Conservation (phyloP, 108 stramenopile genomes). For the Cyclotella distinguenda region DNA sequence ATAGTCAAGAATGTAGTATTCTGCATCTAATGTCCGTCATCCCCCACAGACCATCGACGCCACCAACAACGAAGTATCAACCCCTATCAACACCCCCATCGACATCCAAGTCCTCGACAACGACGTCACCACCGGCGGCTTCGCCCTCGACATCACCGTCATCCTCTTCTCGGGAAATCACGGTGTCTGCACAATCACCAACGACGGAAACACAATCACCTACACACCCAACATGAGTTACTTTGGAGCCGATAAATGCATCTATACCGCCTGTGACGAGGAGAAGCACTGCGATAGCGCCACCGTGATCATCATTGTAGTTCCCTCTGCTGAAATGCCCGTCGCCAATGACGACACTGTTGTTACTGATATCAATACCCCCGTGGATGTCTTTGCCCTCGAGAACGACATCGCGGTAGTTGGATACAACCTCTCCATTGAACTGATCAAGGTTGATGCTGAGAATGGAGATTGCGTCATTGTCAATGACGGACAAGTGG, state of each 20-base stretch:
- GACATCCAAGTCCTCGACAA: slow-evolving; percentile 14
- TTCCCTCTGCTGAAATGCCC: slow-evolving; percentile 1
- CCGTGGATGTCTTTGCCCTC: slow-evolving; percentile 15
- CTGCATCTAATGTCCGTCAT: background rate
- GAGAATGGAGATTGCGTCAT: slow-evolving; percentile 28
- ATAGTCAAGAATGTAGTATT: background rate
- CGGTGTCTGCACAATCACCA: slow-evolving; percentile 10
- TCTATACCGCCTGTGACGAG: slow-evolving; percentile 27
- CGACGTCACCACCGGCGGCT: background rate
- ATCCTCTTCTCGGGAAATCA: slow-evolving; percentile 7
- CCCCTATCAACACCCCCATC: slow-evolving; percentile 17
- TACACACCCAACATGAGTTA: slow-evolving; percentile 21
- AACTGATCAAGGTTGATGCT: background rate
- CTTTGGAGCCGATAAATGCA: slow-evolving; percentile 21
- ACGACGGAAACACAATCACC: slow-evolving; percentile 6
- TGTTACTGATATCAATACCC: slow-evolving; percentile 14
- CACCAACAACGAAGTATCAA: slow-evolving; percentile 14
- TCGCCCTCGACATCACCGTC: background rate
- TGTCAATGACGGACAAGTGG: background rate
- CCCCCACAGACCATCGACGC: slow-evolving; percentile 8
- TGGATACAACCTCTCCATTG: slow-evolving; percentile 6
- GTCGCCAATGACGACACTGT: slow-evolving; percentile 18
- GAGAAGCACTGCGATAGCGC: slow-evolving; percentile 19
- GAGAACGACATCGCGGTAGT: slow-evolving; percentile 18
- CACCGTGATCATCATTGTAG: slow-evolving; percentile 11